These are phyloP conservation scores for Galerina sulciceps DNA, from an alignment of 768 basidiomycete genomes.

Conservation along the genomic window DNA sequence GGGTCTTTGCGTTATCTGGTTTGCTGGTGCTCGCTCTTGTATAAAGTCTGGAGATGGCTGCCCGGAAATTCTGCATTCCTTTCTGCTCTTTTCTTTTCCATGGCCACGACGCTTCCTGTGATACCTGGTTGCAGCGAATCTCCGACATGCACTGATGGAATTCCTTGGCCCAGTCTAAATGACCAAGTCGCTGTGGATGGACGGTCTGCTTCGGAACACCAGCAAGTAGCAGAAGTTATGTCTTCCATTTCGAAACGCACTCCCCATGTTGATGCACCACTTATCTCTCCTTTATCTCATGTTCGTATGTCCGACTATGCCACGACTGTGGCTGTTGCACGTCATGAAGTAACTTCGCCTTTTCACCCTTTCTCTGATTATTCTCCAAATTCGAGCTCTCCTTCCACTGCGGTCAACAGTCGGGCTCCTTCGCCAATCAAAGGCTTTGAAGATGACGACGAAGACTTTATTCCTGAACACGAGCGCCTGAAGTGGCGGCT, in stretches of 20 bases:
- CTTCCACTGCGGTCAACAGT: constrained; percentile 23
- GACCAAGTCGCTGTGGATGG: no score
- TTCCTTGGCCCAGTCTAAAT: no score
- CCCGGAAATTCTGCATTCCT: no score
- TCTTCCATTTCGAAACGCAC: constrained; percentile 7
- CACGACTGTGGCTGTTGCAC: constrained; percentile 16
- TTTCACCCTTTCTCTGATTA: constrained; percentile 13
- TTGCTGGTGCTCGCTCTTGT: background rate
- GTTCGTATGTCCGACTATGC: constrained; percentile 16
- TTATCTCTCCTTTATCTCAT: constrained; percentile 11
- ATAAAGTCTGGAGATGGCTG: background rate
- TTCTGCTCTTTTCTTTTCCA: no score
- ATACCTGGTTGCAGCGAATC: no score
- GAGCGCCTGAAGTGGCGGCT: constrained; percentile 42
- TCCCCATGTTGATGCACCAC: constrained; percentile 1
- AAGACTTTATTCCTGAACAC: background rate
- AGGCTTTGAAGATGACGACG: constrained; percentile 15
- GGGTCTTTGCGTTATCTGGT: background rate
- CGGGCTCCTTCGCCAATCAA: constrained; percentile 22
- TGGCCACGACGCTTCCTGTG: no score
- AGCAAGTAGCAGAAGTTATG: background rate
- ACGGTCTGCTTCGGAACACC: background rate
- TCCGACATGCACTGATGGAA: no score
- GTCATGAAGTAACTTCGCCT: constrained; percentile 6
- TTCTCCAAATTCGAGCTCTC: constrained; percentile 19